Percentiles rank a stretch among this genome's conserved stretches.
Conservation (phyloP, 441 rosid species). For the Euphorbia schlechtendalii region DNA sequence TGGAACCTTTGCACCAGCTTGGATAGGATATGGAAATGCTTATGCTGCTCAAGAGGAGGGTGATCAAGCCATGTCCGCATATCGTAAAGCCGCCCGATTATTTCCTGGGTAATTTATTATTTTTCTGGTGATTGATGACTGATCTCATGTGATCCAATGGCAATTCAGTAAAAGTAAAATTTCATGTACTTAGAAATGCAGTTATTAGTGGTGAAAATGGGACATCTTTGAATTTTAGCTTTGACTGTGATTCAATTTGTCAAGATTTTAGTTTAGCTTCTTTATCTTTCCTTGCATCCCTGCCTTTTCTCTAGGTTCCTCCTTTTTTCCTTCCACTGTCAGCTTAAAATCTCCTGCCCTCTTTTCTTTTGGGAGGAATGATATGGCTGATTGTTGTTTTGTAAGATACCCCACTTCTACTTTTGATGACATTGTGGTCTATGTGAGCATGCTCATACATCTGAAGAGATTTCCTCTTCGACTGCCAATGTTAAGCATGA, state of each 20-base stretch:
- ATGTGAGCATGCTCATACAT: not conserved
- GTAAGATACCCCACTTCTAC: not conserved
- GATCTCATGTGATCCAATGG: not conserved
- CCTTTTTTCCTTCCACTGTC: not conserved
- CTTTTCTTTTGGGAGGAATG: not conserved
- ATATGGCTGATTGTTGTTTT: not conserved
- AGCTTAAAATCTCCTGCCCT: not conserved
- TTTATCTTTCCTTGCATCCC: not conserved
- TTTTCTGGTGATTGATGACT: not conserved
- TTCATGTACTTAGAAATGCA: not conserved
- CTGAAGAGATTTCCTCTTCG: not conserved
- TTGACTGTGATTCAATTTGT: not conserved
- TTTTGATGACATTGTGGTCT: not conserved
- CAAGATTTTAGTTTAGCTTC: not conserved
- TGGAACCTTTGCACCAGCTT: slow-evolving; percentile 81
- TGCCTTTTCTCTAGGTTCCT: not conserved
- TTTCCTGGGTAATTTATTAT: slow-evolving; percentile 71
- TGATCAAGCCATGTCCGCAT: slow-evolving; percentile 96
- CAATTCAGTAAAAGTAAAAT: not conserved
- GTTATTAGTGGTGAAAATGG: not conserved
- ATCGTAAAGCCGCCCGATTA: slow-evolving; percentile 87
- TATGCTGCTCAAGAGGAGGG: slow-evolving; percentile 91
- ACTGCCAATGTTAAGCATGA: not conserved
- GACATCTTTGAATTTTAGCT: not conserved
- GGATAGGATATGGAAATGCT: slow-evolving; percentile 90